Base-by-base conservation (phyloP, 306 rosid species). In the Quercus bicolor region DNA sequence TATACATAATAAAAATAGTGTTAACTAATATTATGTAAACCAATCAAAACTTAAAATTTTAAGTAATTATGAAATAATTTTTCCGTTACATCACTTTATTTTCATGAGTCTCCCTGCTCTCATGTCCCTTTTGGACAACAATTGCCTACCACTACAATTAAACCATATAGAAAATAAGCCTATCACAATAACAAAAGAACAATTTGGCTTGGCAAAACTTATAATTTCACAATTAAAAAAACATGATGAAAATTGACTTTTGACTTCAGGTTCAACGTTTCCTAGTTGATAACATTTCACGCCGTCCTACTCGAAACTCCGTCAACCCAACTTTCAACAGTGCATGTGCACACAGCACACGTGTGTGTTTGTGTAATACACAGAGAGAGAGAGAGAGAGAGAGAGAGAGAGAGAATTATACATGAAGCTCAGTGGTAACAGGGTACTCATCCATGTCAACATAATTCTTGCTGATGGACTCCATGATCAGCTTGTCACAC, bases 371-470 rank as follows among this genome's bases (percentile, higher is more conserved):
- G 19, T 24, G 66, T 2, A 20, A 20, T n/a, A 6, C 23, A 20
- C 20, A 26, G 19, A 26, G 68, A 61, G 68, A 56, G 61, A 21
- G 37, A 26, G 19, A 26, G 68, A 26, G 68, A 26, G 68, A 64
- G 70, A 64, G 34, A 64, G 43, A 16, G 51, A 18, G 51, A 65
- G 13, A 19, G 23, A 74, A 1, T 23, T 5, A 45, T 84, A 88
- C 90, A 54, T 91, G 96, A 68, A 92, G 91, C 23, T 92, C 94
- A 19, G 97, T 86, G 79, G 97, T 90, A 34, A 85, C 85, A 12
- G 97, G 97, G 82, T 92, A 92, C 56, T 92, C 93, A 13, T 89
- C 90, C 93, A 90, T 90, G 84, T 90, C 83, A 0, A 88, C 97
- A 48, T 88, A 92, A 87, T 92, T 92, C 75, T 92, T 92, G 86